These are phyloP conservation scores for Micractinium conductrix DNA, from an alignment of 139 green algal species.

Conservation along the genomic window DNA sequence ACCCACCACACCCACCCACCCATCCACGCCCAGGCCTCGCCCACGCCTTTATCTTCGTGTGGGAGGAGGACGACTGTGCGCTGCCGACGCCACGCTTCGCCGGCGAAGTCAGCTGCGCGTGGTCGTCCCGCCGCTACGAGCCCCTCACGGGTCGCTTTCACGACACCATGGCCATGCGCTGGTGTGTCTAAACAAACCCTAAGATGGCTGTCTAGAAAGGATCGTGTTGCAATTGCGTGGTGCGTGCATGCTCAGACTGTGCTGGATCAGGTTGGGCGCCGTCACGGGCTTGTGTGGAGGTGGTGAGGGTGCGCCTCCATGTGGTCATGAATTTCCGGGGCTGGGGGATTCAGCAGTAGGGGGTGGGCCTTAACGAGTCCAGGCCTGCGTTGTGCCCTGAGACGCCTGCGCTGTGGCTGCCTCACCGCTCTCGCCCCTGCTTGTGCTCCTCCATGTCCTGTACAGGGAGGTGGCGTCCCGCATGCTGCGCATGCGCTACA, in stretches of 20 bases:
- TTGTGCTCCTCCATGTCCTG: background rate
- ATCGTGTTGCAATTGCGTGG: background rate
- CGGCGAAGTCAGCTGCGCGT: background rate
- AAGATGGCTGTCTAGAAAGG: too few species aligned
- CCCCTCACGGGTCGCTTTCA: background rate
- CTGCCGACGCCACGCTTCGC: background rate
- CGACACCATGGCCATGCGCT: constrained; percentile 3
- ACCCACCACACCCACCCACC: too few species aligned
- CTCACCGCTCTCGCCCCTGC: background rate
- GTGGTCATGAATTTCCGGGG: too few species aligned
- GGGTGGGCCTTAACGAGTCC: too few species aligned
- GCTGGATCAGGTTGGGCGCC: too few species aligned
- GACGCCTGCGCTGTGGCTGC: too few species aligned
- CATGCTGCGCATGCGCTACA: background rate
- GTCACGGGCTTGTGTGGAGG: too few species aligned
- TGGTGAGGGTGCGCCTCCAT: too few species aligned
- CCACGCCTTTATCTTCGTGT: background rate
- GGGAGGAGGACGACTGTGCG: background rate
- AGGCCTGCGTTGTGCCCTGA: too few species aligned
- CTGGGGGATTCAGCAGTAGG: too few species aligned
- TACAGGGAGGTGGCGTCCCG: constrained; percentile 1
- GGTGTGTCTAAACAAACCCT: background rate
- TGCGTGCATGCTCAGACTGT: background rate
- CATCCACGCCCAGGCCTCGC: too few species aligned
- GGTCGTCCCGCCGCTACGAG: background rate